These are phyloP conservation scores for Datisca glomerata DNA, from an alignment of 306 rosid genomes.

Conservation along the genomic window DNA sequence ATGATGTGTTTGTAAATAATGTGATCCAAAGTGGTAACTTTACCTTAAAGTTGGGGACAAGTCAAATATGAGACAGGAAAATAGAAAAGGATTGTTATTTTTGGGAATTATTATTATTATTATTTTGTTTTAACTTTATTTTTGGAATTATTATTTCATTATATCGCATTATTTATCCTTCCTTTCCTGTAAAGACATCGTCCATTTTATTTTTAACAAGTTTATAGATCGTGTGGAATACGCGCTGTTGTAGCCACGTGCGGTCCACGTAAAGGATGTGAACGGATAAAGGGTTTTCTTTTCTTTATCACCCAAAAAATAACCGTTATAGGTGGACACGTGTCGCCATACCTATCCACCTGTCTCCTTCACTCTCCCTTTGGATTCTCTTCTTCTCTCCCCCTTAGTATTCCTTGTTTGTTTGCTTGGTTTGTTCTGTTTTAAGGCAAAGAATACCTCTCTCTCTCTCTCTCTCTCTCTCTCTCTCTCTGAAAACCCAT, in stretches of 20 bases:
- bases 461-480: conserved; percentile 5
- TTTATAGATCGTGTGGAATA: conserved; percentile 3
- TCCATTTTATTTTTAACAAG: too few relatives aligned
- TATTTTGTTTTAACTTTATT: too few relatives aligned
- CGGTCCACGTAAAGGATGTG: conserved; percentile 5
- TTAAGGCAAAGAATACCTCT: conserved; percentile 19
- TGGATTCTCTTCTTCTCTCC: conserved; percentile 34
- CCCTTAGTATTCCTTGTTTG: conserved; percentile 24
- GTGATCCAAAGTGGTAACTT: too few relatives aligned
- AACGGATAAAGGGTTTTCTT: conserved; percentile 3
- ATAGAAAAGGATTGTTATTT: too few relatives aligned
- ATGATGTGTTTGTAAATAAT: too few relatives aligned
- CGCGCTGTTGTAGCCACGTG: conserved; percentile 11
- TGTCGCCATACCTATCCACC: conserved; percentile 31
- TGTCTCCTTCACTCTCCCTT: conserved; percentile 37
- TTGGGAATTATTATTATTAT: too few relatives aligned
- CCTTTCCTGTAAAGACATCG: too few relatives aligned
- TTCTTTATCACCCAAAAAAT: conserved; percentile 22
- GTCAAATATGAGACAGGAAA: too few relatives aligned
- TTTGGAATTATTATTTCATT: too few relatives aligned
- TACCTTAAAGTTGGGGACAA: too few relatives aligned
- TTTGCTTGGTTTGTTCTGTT: conserved; percentile 8
- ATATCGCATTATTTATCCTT: too few relatives aligned
- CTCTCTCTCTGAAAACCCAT: conserved; percentile 18
- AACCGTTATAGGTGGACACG: conserved; percentile 55